phyloP scores from a whole-genome alignment of 495 filamentous ascomycete genomes.

The Tuber calosporum region DNA sequence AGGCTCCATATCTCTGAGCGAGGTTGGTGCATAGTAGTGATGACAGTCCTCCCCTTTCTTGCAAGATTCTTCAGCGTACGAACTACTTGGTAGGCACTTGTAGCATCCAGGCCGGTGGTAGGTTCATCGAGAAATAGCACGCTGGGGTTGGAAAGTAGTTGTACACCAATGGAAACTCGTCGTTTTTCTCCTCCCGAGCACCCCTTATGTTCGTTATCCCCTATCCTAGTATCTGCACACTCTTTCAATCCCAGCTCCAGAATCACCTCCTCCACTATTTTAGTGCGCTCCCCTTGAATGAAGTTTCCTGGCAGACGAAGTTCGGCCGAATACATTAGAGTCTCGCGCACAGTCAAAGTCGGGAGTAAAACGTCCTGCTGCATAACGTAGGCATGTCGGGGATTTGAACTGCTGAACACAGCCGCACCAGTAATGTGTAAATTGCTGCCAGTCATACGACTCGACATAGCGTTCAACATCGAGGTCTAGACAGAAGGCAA shows the following conservation, averaged over 20 bases:
- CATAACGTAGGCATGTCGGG: constrained; percentile 67
- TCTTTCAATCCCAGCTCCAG: constrained; percentile 66
- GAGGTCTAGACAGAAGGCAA: constrained; percentile 47
- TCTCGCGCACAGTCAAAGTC: constrained; percentile 65
- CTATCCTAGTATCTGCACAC: constrained; percentile 64
- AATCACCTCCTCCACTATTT: constrained; percentile 64
- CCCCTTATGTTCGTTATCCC: constrained; percentile 59
- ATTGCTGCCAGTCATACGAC: constrained; percentile 53
- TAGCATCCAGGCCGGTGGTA: constrained; percentile 67
- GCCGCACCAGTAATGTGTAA: constrained; percentile 51
- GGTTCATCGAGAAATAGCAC: constrained; percentile 70
- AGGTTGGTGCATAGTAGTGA: constrained; percentile 67
- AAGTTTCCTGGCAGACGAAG: constrained; percentile 58
- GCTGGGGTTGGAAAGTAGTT: constrained; percentile 66
- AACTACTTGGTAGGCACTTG: constrained; percentile 66
- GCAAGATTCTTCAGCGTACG: constrained; percentile 60
- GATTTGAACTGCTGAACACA: constrained; percentile 52
- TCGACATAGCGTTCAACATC: constrained; percentile 61
- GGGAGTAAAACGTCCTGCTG: constrained; percentile 67
- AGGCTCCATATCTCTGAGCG: constrained; percentile 69
- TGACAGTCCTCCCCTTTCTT: constrained; percentile 59
- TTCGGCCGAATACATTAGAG: constrained; percentile 62
- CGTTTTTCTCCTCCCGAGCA: constrained; percentile 73
- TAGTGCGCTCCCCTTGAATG: constrained; percentile 52
- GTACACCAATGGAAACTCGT: constrained; percentile 65